Conservation (phyloP, 176 grass and related monocot genomes). For the Tuctoria greenei region DNA sequence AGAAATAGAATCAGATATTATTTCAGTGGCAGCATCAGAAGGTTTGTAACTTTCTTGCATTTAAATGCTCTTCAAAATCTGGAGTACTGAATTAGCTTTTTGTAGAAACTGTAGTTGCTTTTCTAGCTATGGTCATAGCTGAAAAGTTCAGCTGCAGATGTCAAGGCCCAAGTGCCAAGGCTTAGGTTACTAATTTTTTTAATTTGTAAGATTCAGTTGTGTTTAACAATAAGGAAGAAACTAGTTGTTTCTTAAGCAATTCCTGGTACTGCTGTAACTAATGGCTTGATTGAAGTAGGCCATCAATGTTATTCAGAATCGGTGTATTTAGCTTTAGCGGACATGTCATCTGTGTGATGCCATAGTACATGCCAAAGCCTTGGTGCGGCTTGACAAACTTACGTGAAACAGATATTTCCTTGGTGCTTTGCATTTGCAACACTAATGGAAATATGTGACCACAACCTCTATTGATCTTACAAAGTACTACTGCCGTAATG, state of each 20-base stretch:
- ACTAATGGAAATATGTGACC: conserved; percentile 3
- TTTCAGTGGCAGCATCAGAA: conserved; percentile 56
- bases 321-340: too few relatives aligned
- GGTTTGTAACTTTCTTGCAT: conserved; percentile 50
- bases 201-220: background rate
- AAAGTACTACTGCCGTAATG: too few relatives aligned
- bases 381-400: too few relatives aligned
- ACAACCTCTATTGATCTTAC: background rate
- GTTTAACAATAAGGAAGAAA: background rate
- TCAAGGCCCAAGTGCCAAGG: background rate
- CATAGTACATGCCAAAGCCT: too few relatives aligned
- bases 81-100: background rate
- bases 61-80: background rate
- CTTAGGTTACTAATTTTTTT: background rate
- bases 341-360: too few relatives aligned
- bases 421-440: conserved; percentile 4
- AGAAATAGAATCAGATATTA: conserved; percentile 77
- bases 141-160: background rate
- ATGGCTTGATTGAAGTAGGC: background rate
- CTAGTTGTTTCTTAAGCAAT: conserved; percentile 19
- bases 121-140: too few relatives aligned
- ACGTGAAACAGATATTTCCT: too few relatives aligned
- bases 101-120: background rate
- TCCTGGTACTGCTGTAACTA: conserved; percentile 10
- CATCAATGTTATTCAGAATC: background rate